Evolutionary conservation across 139 green algal genomes (phyloP), one percentile per base, ranked within the genome.

Genomic region (Chlamydomonas incerta): DNA sequence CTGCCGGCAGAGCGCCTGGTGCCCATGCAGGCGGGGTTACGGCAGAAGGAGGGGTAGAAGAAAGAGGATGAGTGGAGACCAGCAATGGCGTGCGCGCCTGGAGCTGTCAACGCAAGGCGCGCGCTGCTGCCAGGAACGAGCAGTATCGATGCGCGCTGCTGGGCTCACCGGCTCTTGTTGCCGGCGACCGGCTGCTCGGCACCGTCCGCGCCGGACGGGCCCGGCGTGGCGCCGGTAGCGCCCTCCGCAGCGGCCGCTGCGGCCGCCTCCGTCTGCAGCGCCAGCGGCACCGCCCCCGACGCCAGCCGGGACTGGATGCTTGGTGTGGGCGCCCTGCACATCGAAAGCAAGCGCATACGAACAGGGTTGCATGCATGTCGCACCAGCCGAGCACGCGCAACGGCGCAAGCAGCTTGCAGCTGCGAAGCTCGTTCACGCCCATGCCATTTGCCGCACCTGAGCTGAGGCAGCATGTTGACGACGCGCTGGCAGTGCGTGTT

Each of bases 1-100:
- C 79, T 85, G 46, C 79, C 79, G 9, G 31, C n/a, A 14, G 79
- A 85, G 9, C 33, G 79, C 79, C 79, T 85, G 66, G n/a, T 47
- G 23, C 11, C 29, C 47, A n/a, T n/a, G n/a, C n/a, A n/a, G n/a
- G 26, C 41, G 66, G 70, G 3, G 28, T 34, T 24, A 34, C 70
- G 33, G 9, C 26, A 14, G 70, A n/a, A 55, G 15, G 6, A 29
- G n/a, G 28, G 28, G 20, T 29, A 66, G 20, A 31, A 14, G 21
- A 11, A 18, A 31, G 15, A 31, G 21, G 20, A 28, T 14, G 58
- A 31, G 58, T 14, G 20, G 8, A 28, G 15, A 11, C 24, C 58
- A 31, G 20, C 8, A 11, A 66, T 66, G 58, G 15, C 11, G 23
- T 31, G 8, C 24, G 20, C 20, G 11, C 23, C 28, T 66, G 20